phyloP scores from a whole-genome alignment of 305 asterid genomes.

The Lippia alba region DNA sequence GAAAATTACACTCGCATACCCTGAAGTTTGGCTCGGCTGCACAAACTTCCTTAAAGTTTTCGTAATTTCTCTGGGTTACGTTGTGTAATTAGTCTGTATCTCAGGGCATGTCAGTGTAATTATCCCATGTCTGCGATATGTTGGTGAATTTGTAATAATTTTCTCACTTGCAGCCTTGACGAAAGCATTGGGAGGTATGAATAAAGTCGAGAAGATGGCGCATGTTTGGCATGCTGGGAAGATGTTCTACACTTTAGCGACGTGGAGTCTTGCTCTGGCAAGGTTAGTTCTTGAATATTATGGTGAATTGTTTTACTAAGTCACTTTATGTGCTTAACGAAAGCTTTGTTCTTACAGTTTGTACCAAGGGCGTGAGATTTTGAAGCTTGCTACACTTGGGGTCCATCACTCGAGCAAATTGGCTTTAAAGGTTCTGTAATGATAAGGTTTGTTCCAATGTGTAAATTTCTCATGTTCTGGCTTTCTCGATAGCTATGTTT shows the following conservation, averaged over 20 bases:
- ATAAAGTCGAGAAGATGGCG: slow-evolving; percentile 77
- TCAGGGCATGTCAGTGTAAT: no score
- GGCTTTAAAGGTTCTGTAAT: slow-evolving; percentile 61
- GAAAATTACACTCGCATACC: no score
- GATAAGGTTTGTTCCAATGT: slow-evolving; percentile 15
- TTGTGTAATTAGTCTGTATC: no score
- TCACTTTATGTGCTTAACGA: slow-evolving; percentile 22
- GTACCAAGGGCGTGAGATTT: slow-evolving; percentile 73
- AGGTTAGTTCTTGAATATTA: slow-evolving; percentile 49
- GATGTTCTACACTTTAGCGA: slow-evolving; percentile 73
- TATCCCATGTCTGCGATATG: no score
- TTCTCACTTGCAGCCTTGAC: slow-evolving; percentile 63
- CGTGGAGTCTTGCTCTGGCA: slow-evolving; percentile 92
- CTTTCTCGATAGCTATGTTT: slow-evolving; percentile 25
- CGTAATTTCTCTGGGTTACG: no score
- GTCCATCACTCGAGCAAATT: slow-evolving; percentile 74
- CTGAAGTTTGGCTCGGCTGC: no score
- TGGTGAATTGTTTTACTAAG: background rate
- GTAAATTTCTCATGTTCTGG: slow-evolving; percentile 16
- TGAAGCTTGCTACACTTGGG: slow-evolving; percentile 73
- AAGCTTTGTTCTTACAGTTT: slow-evolving; percentile 56
- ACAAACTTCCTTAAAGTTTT: no score
- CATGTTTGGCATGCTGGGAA: slow-evolving; percentile 57
- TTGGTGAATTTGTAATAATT: background rate
- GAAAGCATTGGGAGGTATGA: slow-evolving; percentile 70